Evolutionary conservation across 495 filamentous ascomycete genomes (phyloP), one percentile per base, ranked within the genome.

Genomic region (Penicillium paradoxum): DNA sequence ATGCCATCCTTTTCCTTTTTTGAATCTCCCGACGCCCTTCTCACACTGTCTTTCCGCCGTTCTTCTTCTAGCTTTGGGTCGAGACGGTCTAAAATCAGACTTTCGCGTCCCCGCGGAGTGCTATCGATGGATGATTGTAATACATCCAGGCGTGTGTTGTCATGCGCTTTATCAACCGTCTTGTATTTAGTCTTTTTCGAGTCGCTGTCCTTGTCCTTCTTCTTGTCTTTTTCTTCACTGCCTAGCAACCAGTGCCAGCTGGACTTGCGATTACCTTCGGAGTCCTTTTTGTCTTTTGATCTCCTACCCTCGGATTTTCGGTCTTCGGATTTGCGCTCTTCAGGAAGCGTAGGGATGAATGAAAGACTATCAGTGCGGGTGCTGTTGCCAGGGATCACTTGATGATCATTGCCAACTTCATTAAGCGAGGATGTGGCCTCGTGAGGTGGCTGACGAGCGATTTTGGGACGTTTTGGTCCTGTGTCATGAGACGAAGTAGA

Each of bases 1-100:
- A 96, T 70, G 4, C 88, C 86, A 30, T 88, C 86, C 62, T 90
- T 95, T 55, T 96, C 92, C 62, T 95, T 96, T 71, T 95, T 96
- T 13, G 76, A 73, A 9, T 96, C 91, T 18, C 73, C 70, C 18
- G 82, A 81, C 13, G 83, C 79, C 62, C 89, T 89, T 19, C 88
- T 81, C 38, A 68, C 79, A 59, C 80, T 83, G 57, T 95, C 90
- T 67, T 91, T 97, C 70, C 83, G 89, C 33, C 85, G 77, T 56
- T 95, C 92, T 55, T 95, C 89, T 52, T 90, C 83, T 14, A 93
- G 71, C 57, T 84, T 86, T 29, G 73, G 73, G 50, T 90, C 87
- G 29, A 89, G 67, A n/a, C 91, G 83, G 58, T 96, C 90, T 11
- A 95, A 67, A 8, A 90, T 75, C 21, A 93, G 60, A 63, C 88